Base-by-base conservation (phyloP, 441 rosid species). In the Erysimum cheiri region DNA sequence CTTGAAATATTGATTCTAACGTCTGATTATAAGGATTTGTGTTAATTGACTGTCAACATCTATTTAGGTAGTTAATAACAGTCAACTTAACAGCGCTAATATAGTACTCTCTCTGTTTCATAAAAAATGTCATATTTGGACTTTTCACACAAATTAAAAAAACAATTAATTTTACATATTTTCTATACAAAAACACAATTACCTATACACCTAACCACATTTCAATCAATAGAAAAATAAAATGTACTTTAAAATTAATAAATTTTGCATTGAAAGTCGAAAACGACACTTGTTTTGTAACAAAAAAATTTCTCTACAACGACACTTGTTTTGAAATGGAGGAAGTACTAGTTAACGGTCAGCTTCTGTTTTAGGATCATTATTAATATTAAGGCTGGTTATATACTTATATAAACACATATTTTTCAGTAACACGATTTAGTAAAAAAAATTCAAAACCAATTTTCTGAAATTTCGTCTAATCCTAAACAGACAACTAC, bases 21-120 rank as follows among this genome's bases (percentile, higher is more conserved):
- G 28, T 26, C 28, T 10, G 46, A 44, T n/a, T n/a, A n/a, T n/a
- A 28, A 53, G 44, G 32, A 41, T 70, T 63, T 6, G 9, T 47
- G 11, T 10, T 60, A 60, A 33, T 29, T n/a, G n/a, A 26, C 28
- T 24, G 37, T 31, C 37, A 59, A 59, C 14, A 36, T 48, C 29
- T 58, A 15, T 2, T 22, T 10, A 70, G 28, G 54, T 17, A 8
- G 26, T 17, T 36, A 36, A 9, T 44, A 52, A 7, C 37, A 53
- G 37, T 53, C 36, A 53, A 7, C 31, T 29, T 52, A 52, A 13
- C 6, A 28, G 17, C 22, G 22, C 22, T 44, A 44, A 14, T 44
- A 44, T 14, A 44, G 4, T 32, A 32, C 35, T 32, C 4, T n/a
- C 24, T 22, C 24, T 22, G 24, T 22, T 22, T 22, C 24, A 22